These are phyloP conservation scores for Venturiaceae sp. DNA, from an alignment of 2,329 filamentous ascomycete genomes.

Conservation along the genomic window DNA sequence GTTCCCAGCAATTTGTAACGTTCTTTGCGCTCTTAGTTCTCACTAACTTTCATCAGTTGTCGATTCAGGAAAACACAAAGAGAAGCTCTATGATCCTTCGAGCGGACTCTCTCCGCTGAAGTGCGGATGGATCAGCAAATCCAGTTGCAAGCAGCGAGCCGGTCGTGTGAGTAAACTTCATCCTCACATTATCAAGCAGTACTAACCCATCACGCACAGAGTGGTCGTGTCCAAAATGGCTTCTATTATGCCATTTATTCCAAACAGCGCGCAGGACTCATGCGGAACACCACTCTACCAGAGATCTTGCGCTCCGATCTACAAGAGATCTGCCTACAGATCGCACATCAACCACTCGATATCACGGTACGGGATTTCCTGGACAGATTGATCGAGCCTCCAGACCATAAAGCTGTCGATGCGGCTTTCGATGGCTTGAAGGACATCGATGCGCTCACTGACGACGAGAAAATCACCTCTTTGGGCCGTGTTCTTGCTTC, in stretches of 20 bases:
- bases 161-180: constrained; percentile 32
- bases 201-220: neutral
- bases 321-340: constrained; percentile 16
- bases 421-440: constrained; percentile 26
- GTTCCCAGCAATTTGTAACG: no score
- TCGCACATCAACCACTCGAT: neutral
- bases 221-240: constrained; percentile 36
- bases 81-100: constrained; percentile 25
- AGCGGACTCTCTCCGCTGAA: constrained; percentile 29
- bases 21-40: neutral
- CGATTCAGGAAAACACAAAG: constrained; percentile 30
- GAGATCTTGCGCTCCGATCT: neutral
- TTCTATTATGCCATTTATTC: constrained; percentile 41
- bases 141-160: constrained; percentile 37
- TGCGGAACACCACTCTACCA: constrained; percentile 17
- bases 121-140: constrained; percentile 37
- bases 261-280: constrained; percentile 25
- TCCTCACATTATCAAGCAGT: neutral
- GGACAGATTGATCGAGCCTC: neutral
- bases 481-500: constrained; percentile 36
- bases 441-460: constrained; percentile 34
- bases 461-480: constrained; percentile 33
- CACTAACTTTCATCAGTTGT: constrained; percentile 32
- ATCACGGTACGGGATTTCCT: neutral
- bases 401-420: neutral